Conservation (phyloP, 441 rosid genomes). For the Aquilaria agallochum region DNA sequence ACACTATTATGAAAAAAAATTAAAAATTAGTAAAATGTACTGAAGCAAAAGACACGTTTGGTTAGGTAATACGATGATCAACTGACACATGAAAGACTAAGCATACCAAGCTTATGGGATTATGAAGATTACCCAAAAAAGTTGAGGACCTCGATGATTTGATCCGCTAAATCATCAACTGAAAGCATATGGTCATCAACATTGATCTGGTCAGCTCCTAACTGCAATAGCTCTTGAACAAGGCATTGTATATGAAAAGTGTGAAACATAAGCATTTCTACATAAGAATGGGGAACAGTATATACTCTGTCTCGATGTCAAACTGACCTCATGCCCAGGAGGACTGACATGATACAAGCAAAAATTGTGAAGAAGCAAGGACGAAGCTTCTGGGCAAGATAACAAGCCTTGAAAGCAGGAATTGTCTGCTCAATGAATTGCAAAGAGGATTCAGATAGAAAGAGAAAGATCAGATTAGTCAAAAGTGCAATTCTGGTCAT, state of each 20-base stretch:
- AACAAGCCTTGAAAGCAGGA: conserved; percentile 90
- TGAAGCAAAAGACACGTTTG: conserved; percentile 10
- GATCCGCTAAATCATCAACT: conserved; percentile 91
- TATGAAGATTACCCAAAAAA: conserved; percentile 64
- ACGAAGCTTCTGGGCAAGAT: conserved; percentile 89
- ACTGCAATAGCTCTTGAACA: conserved; percentile 87
- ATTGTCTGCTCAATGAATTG: conserved; percentile 51
- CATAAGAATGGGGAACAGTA: background rate
- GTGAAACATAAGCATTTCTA: conserved; percentile 18
- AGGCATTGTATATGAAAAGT: conserved; percentile 39
- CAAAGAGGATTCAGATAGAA: conserved; percentile 7
- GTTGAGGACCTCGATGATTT: conserved; percentile 82
- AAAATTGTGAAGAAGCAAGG: conserved; percentile 90
- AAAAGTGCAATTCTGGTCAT: too few species aligned
- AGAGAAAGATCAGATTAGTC: background rate
- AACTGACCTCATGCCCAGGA: conserved; percentile 95
- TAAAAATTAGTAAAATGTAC: background rate
- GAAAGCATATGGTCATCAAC: conserved; percentile 57
- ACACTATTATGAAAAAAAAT: conserved; percentile 8
- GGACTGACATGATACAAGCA: conserved; percentile 94
- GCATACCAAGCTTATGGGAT: conserved; percentile 1
- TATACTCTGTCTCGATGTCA: conserved; percentile 1
- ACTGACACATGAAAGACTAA: conserved; percentile 7
- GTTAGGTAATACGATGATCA: conserved; percentile 6
- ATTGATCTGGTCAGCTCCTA: conserved; percentile 74